phyloP scores from a whole-genome alignment of 805 yeast genomes.

The Starmerella geochares region DNA sequence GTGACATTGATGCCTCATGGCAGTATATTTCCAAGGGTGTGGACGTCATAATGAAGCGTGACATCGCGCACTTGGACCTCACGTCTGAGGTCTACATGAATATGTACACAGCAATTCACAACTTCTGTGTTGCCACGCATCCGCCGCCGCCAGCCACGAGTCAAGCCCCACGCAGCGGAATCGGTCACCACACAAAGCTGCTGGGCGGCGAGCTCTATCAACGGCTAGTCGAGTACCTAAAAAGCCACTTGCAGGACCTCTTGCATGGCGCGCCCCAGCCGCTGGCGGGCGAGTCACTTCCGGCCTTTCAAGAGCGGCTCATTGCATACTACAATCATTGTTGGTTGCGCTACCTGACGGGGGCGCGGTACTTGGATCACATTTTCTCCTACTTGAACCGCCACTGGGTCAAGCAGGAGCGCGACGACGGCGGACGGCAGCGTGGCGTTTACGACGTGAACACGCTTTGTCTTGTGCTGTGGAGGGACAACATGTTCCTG shows the following conservation, averaged over 20 bases:
- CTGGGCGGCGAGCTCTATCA: slow-evolving; percentile 86
- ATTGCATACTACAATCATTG: slow-evolving; percentile 72
- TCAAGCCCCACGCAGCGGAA: slow-evolving; percentile 8
- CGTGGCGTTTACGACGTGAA: slow-evolving; percentile 84
- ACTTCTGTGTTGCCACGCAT: slow-evolving; percentile 57
- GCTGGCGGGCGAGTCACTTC: slow-evolving; percentile 7
- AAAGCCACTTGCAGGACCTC: slow-evolving; percentile 37
- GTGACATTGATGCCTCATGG: slow-evolving; percentile 33
- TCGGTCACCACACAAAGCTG: slow-evolving; percentile 36
- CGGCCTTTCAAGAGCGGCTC: slow-evolving; percentile 49
- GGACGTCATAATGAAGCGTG: slow-evolving; percentile 33
- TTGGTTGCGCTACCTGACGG: slow-evolving; percentile 84
- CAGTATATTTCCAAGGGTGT: slow-evolving; percentile 35
- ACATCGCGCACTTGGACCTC: slow-evolving; percentile 31
- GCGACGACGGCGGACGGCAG: slow-evolving; percentile 68
- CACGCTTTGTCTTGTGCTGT: slow-evolving; percentile 72
- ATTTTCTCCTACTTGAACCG: slow-evolving; percentile 92
- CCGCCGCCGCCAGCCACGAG: slow-evolving; percentile 18
- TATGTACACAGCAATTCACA: slow-evolving; percentile 84
- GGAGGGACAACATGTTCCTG: slow-evolving; percentile 77
- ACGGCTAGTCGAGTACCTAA: slow-evolving; percentile 57
- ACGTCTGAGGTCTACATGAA: slow-evolving; percentile 60
- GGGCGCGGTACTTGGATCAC: slow-evolving; percentile 84
- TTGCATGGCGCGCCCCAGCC: slow-evolving; percentile 20
- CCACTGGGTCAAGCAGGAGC: slow-evolving; percentile 94